Evolutionary conservation across 1,139 yeast genomes (phyloP).

Genomic region (Zygosaccharomyces sapae): DNA sequence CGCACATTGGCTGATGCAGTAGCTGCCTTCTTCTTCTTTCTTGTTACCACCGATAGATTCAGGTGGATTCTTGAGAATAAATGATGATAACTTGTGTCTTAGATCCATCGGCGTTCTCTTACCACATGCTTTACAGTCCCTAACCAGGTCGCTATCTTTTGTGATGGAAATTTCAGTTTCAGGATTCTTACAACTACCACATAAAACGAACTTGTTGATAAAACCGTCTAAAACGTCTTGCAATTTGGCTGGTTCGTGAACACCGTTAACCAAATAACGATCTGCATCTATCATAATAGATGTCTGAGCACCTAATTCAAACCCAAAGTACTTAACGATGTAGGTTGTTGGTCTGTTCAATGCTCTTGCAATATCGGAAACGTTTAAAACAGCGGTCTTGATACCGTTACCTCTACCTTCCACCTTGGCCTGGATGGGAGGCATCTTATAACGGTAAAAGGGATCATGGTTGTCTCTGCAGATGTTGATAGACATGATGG

Average conservation of each 20-base stretch:
- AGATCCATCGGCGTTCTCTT: constrained; percentile 79
- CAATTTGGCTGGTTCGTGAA: constrained; percentile 81
- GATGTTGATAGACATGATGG: constrained; percentile 79
- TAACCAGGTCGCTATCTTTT: constrained; percentile 70
- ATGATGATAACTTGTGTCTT: constrained; percentile 80
- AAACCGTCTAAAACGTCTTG: constrained; percentile 95
- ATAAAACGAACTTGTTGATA: constrained; percentile 84
- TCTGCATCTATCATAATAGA: constrained; percentile 73
- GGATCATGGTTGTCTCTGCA: constrained; percentile 98
- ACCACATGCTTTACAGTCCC: constrained; percentile 99
- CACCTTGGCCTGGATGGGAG: constrained; percentile 91
- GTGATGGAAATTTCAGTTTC: constrained; percentile 88
- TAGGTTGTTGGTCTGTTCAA: constrained; percentile 89
- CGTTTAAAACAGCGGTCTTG: constrained; percentile 88
- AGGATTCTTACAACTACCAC: constrained; percentile 94
- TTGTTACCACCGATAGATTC: constrained; percentile 48
- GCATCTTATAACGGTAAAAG: constrained; percentile 99
- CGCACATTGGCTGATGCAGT: constrained; percentile 89
- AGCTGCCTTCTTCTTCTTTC: constrained; percentile 70
- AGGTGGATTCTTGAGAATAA: constrained; percentile 91
- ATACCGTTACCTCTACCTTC: constrained; percentile 99
- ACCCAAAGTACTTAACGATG: constrained; percentile 89
- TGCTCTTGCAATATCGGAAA: constrained; percentile 91
- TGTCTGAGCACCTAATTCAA: constrained; percentile 96
- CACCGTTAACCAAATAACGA: constrained; percentile 90